phyloP scores from a whole-genome alignment of 805 yeast species.

The Lipomyces yamadae region DNA sequence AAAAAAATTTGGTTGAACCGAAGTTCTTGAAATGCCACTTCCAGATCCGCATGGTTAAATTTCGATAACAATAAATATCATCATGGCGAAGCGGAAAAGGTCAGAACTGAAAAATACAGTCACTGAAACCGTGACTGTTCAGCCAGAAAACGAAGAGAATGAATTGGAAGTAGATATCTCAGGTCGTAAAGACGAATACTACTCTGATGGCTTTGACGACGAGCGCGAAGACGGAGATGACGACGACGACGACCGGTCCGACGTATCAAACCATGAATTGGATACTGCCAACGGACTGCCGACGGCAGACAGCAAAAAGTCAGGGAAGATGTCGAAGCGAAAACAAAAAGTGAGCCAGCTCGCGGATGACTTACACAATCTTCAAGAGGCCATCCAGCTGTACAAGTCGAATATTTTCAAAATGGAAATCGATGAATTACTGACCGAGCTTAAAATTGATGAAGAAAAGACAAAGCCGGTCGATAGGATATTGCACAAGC shows the following conservation, averaged over 20 bases:
- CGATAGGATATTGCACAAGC: conserved; percentile 74
- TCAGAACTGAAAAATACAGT: not conserved
- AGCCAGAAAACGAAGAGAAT: not conserved
- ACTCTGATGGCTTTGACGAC: not conserved
- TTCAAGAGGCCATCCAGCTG: conserved; percentile 90
- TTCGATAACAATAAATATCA: not conserved
- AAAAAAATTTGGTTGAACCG: conserved; percentile 14
- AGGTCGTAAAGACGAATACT: not conserved
- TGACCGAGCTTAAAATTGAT: conserved; percentile 77
- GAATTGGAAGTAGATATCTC: not conserved
- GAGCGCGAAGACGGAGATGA: conserved; percentile 12
- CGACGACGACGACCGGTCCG: conserved; percentile 14
- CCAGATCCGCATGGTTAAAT: not conserved
- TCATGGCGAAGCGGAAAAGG: conserved; percentile 26
- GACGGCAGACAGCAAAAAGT: not conserved
- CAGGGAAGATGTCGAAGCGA: conserved; percentile 8
- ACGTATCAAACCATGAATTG: not conserved
- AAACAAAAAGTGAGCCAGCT: conserved; percentile 24
- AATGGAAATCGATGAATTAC: conserved; percentile 87
- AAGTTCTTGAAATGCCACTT: not conserved
- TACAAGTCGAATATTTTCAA: conserved; percentile 96
- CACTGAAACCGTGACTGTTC: not conserved
- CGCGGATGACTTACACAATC: conserved; percentile 80
- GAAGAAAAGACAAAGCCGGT: conserved; percentile 67
- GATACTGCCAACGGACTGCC: not conserved